Conservation (phyloP, 352 stramenopile genomes). For the Globisporangium viniferum region DNA sequence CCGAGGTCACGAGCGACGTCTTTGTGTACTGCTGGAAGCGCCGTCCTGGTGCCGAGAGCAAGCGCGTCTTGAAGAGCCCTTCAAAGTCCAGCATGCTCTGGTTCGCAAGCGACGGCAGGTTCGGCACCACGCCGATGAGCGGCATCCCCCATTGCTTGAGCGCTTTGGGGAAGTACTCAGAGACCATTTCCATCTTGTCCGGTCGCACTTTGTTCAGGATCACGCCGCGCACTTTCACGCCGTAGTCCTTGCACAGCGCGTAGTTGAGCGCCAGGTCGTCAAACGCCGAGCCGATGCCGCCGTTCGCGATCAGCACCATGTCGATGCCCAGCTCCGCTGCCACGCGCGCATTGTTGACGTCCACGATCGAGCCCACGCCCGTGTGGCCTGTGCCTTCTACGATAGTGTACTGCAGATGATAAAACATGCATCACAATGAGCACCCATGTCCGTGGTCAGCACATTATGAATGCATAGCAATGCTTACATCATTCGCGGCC, state of each 20-base stretch:
- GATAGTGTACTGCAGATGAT: constrained; percentile 55
- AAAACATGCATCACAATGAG: neutral
- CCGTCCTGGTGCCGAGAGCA: constrained; percentile 48
- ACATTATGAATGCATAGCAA: neutral
- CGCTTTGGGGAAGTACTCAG: constrained; percentile 86
- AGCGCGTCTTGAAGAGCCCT: constrained; percentile 70
- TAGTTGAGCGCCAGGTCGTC: constrained; percentile 94
- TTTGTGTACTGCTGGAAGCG: constrained; percentile 79
- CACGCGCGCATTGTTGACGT: constrained; percentile 95
- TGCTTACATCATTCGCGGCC: constrained; percentile 49
- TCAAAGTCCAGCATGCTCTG: constrained; percentile 90
- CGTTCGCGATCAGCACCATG: constrained; percentile 96
- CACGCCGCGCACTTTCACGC: constrained; percentile 91
- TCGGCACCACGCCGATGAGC: constrained; percentile 84
- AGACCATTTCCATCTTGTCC: constrained; percentile 82
- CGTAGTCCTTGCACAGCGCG: constrained; percentile 90
- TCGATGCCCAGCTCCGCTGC: constrained; percentile 89
- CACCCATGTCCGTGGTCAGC: neutral
- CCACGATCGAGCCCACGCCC: constrained; percentile 95
- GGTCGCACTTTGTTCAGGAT: constrained; percentile 95
- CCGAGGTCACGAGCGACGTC: constrained; percentile 84
- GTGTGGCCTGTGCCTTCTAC: constrained; percentile 90
- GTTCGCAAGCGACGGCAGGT: constrained; percentile 68
- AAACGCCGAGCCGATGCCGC: constrained; percentile 92
- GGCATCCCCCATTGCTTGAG: constrained; percentile 74